Base-by-base conservation (phyloP, 225 moss, liverwort and hornwort species). In the Sphagnum tenellum region DNA sequence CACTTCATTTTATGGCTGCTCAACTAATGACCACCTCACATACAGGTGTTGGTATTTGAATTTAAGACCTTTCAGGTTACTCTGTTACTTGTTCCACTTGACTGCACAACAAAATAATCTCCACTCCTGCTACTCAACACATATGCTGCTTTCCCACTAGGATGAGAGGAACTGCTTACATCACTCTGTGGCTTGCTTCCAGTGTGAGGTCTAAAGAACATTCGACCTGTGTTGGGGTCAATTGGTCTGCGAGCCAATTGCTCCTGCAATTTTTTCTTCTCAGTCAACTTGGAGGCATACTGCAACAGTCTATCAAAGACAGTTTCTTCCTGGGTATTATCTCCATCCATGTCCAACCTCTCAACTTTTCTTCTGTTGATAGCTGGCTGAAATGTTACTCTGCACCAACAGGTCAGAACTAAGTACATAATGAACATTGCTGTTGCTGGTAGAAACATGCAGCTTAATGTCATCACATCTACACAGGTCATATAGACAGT, bases 221-320 rank as follows among this genome's bases (percentile, higher is more conserved):
- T 76, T 59, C 81, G 94, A 68, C 89, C 84, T 2, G 87, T 90
- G 62, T 59, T 61, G 72, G 78, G 75, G 70, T 91, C 86, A 54
- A 73, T 47, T n/a, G 74, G 80, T 50, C 64, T 80, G 62, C 63
- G 56, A 56, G 66, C 51, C 53, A 54, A 55, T 11, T 73, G 74
- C 60, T 81, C 76, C 69, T 68, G 77, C 69, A 71, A 64, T 46
- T 79, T 76, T 71, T 77, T 95, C 71, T 86, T 91, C 70, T 89
- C 89, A 13, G 66, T 64, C 67, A 77, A 50, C 69, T 74, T 86
- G 51, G 82, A 80, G 60, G 80, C 73, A 69, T 65, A 76, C 54
- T 81, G 65, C 61, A 88, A 63, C 76, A 95, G 68, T 58, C 94
- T 89, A 71, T 95, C 84, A 75, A 85, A 89, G 8, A 95, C 89